phyloP scores from a whole-genome alignment of 2,329 filamentous ascomycete species.

The Fusarium sp. region DNA sequence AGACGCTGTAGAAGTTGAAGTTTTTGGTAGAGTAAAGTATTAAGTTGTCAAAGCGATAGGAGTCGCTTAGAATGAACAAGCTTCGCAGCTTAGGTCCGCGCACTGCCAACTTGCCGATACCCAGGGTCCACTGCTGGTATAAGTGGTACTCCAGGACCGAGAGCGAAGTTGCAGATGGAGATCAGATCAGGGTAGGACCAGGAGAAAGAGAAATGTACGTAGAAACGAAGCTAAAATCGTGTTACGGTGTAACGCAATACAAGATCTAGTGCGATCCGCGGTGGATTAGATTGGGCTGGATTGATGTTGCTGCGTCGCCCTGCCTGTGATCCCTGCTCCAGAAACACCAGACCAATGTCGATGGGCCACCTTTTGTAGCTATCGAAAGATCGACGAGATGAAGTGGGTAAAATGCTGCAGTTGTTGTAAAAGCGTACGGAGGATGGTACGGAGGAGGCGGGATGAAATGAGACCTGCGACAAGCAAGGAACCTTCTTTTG shows the following conservation, averaged over 20 bases:
- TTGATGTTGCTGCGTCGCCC: constrained; percentile 3
- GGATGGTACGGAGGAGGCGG: constrained; percentile 5
- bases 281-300: constrained; percentile 4
- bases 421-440: constrained; percentile 9
- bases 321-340: constrained; percentile 34
- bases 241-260: constrained; percentile 24
- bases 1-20: background rate
- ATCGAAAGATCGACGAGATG: constrained; percentile 33
- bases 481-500: constrained; percentile 13
- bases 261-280: constrained; percentile 33
- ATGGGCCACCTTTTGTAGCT: constrained; percentile 28
- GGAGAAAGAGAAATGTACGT: constrained; percentile 7
- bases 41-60: constrained; percentile 7
- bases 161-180: background rate
- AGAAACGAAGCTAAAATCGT: background rate
- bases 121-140: constrained; percentile 1
- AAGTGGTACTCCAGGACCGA: constrained; percentile 7
- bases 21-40: constrained; percentile 2
- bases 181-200: constrained; percentile 4
- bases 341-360: constrained; percentile 27
- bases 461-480: constrained; percentile 26
- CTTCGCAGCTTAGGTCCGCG: constrained; percentile 11
- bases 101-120: background rate
- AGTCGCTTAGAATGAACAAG: constrained; percentile 25
- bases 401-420: constrained; percentile 18